These are phyloP conservation scores for Beauveria sp. DNA, from an alignment of 2,329 filamentous ascomycete species.

Conservation along the genomic window DNA sequence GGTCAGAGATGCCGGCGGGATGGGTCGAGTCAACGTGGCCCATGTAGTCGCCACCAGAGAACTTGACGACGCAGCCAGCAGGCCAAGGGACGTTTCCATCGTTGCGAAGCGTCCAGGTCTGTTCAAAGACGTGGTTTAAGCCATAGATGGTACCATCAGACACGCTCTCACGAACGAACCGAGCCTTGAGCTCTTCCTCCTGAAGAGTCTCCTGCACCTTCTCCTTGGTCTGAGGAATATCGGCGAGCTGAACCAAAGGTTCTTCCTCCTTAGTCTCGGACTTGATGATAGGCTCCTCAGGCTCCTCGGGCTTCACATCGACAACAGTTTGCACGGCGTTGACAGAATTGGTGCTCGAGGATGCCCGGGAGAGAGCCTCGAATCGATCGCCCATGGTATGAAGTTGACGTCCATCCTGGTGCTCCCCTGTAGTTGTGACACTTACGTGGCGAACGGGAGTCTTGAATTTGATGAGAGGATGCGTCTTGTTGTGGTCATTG, in stretches of 20 bases:
- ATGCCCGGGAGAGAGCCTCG: constrained; percentile 39
- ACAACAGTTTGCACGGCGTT: constrained; percentile 62
- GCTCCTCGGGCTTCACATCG: constrained; percentile 58
- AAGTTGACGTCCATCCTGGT: constrained; percentile 56
- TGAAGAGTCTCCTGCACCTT: constrained; percentile 20
- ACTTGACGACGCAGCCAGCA: constrained; percentile 80
- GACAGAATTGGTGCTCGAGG: constrained; percentile 32
- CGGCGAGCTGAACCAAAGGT: constrained; percentile 1
- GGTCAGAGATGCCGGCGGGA: constrained; percentile 68
- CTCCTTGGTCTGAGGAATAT: constrained; percentile 13
- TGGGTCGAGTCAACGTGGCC: constrained; percentile 76
- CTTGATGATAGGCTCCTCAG: constrained; percentile 16
- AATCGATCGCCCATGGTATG: constrained; percentile 62
- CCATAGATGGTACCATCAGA: constrained; percentile 67
- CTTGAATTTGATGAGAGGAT: constrained; percentile 95
- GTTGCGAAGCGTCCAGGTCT: constrained; percentile 89
- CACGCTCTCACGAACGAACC: constrained; percentile 73
- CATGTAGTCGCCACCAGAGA: constrained; percentile 94
- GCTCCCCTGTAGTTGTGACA: constrained; percentile 77
- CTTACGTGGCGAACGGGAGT: constrained; percentile 82
- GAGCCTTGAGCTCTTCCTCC: constrained; percentile 35
- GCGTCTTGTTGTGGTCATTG: constrained; percentile 87
- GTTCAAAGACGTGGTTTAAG: constrained; percentile 69
- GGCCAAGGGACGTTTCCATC: constrained; percentile 76
- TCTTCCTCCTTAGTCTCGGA: constrained; percentile 16